Evolutionary conservation across 2,329 filamentous ascomycete genomes (phyloP), one percentile per base, ranked within the genome.

Genomic region (Scortechinia acanthostroma): DNA sequence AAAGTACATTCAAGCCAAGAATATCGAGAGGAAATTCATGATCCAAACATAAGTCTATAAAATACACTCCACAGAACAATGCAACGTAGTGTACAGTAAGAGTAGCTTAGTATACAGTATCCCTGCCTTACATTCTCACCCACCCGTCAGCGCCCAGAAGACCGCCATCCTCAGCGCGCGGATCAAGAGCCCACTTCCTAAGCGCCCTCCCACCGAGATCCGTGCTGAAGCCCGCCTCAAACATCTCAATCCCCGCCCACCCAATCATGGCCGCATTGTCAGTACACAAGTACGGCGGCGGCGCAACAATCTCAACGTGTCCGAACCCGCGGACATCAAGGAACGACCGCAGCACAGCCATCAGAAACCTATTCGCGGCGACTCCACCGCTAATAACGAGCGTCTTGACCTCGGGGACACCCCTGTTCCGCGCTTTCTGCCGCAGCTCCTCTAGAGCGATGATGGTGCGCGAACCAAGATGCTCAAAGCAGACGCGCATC

Each of bases 241-340:
- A 40, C 35, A 40, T 40, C 35, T 40, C 35, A 13, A 40, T 40
- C 10, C 35, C 35, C 6, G 35, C 35, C 35, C 35, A 40, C 17
- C 35, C 35, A 17, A 40, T 40, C 35, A 40, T 40, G 20, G 35
- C 35, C 10, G 35, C 35, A 19, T 40, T 40, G 35, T 40, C 35
- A 10, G 35, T 40, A 17, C 35, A 40, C 10, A 40, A 17, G 20
- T 40, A 40, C 14, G 35, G 35, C 10, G 35, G 35, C 13, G 35
- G 35, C 6, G 35, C 35, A 10, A 40, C 10, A 17, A 40, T 40
- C 17, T 40, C 20, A 10, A 40, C 17, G 20, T 40, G 17, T 40
- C 20, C 35, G 20, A 40, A 40, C 6, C 35, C 35, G 6, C 35
- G 35, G 6, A 40, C 35, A 40, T 40, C 35, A 13, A 40, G 35